Evolutionary conservation across 2,329 filamentous ascomycete genomes (phyloP).

Genomic region (Bertia moriformis): DNA sequence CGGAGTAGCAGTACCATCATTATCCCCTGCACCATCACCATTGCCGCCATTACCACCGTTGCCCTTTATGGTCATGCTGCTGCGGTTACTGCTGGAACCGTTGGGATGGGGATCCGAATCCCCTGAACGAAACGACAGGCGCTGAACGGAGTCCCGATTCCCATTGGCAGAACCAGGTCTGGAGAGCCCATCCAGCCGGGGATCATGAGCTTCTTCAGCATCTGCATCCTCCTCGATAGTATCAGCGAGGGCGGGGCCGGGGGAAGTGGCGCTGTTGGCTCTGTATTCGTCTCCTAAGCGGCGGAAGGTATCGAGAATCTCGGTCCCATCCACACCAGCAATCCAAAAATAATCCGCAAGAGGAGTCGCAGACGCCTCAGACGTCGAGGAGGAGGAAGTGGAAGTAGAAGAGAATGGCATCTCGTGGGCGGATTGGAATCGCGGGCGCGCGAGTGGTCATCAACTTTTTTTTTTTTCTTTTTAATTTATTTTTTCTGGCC

Average conservation of each 20-base stretch:
- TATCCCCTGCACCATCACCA: conserved; percentile 1
- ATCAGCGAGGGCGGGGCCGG: conserved; percentile 1
- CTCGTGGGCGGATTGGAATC: no score
- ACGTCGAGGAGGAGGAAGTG: conserved; percentile 5
- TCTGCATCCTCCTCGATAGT: conserved; percentile 1
- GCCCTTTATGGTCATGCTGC: conserved; percentile 2
- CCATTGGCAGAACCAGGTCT: not conserved
- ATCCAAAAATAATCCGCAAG: conserved; percentile 68
- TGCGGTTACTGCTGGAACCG: conserved; percentile 5
- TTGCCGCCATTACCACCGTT: no score
- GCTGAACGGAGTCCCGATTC: conserved; percentile 3
- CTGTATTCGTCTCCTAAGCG: conserved; percentile 14
- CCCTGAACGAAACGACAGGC: conserved; percentile 5
- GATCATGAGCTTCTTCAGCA: conserved; percentile 3
- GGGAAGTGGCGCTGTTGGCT: conserved; percentile 5
- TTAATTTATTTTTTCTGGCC: no score
- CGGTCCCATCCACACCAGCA: conserved; percentile 53
- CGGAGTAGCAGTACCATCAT: conserved; percentile 1
- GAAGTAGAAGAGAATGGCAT: no score
- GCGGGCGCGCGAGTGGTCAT: no score
- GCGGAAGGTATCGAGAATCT: conserved; percentile 40
- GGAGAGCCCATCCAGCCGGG: not conserved
- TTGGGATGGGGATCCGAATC: conserved; percentile 2
- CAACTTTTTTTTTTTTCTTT: no score
- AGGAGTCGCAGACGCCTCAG: conserved; percentile 36